Evolutionary conservation across 805 yeast genomes (phyloP).

Genomic region (Zygotorulaspora danielsina): DNA sequence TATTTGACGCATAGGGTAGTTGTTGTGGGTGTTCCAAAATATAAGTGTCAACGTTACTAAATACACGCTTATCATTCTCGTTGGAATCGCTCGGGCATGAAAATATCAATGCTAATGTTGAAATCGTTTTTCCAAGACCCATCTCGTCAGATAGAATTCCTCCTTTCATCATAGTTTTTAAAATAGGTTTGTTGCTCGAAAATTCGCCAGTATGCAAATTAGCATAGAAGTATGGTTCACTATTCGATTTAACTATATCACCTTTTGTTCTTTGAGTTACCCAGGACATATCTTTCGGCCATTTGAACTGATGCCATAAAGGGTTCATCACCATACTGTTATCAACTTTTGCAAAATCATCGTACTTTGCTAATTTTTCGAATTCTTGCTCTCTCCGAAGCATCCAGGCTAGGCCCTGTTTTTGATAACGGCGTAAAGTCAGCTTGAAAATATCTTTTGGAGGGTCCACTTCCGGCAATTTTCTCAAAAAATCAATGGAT

Average conservation of each 20-base stretch:
- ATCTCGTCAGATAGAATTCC: constrained; percentile 94
- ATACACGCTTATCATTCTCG: constrained; percentile 9
- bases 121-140: constrained; percentile 94
- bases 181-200: constrained; percentile 59
- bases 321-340: constrained; percentile 72
- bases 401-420: constrained; percentile 87
- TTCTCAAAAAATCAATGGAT: constrained; percentile 49
- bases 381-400: constrained; percentile 68
- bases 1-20: constrained; percentile 54
- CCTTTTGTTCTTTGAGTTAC: constrained; percentile 24
- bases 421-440: constrained; percentile 70
- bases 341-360: constrained; percentile 36
- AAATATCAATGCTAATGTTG: constrained; percentile 69
- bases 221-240: constrained; percentile 52
- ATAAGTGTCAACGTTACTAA: not conserved
- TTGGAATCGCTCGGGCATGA: constrained; percentile 53
- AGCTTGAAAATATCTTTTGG: constrained; percentile 48
- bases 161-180: constrained; percentile 60
- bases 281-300: constrained; percentile 59
- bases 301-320: constrained; percentile 71
- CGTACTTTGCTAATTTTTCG: constrained; percentile 25
- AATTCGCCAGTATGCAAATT: constrained; percentile 79
- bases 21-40: constrained; percentile 1
- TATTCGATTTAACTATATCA: constrained; percentile 2
- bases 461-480: constrained; percentile 61